Evolutionary conservation across 495 filamentous ascomycete genomes (phyloP), one percentile per base, ranked within the genome.

Genomic region (Neurospora sp.): DNA sequence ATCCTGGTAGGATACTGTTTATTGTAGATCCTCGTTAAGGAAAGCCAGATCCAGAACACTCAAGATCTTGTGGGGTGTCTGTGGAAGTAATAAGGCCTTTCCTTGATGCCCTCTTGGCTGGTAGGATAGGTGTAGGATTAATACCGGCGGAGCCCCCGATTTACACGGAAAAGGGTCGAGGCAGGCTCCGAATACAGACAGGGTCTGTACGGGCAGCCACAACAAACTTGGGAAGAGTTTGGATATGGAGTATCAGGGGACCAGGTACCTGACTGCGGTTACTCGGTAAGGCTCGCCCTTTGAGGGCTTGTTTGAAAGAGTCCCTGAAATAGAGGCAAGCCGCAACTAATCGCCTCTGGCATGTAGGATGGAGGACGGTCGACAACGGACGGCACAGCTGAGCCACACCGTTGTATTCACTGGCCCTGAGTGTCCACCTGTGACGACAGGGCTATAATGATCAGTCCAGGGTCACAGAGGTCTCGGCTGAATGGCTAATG

Each of bases 401-500:
- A 84, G 83, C 83, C 83, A 86, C 83, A 85, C 81, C 82, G 72
- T 82, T 80, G 70, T 78, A 74, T 73, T 76, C 68, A 16, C 41
- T 41, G 35, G 40, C 40, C 40, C 68, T 40, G 75, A 31, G 8
- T 75, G 74, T 76, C 27, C 74, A 75, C 75, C 73, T 27, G 72
- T 77, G 79, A 65, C 74, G 77, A 77, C 78, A 79, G 80, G 79
- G 76, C 80, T 83, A 83, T 81, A 83, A 76, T 76, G 80, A 77
- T 77, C 76, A 77, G 14, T 79, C 78, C 81, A 78, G 77, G 78
- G 73, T 76, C 79, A 81, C 81, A 81, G 73, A 77, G 81, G 80
- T 83, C 79, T 84, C 84, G 84, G 84, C 83, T 86, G 83, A 85
- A 86, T 86, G 83, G 83, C 78, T 86, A 85, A 86, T 86, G 83